A percentile compares a stretch with the other conserved stretches of the same genome.
Conservation (phyloP, 1,284 basidiomycete species). For the Ceratobasidium theobromae region DNA sequence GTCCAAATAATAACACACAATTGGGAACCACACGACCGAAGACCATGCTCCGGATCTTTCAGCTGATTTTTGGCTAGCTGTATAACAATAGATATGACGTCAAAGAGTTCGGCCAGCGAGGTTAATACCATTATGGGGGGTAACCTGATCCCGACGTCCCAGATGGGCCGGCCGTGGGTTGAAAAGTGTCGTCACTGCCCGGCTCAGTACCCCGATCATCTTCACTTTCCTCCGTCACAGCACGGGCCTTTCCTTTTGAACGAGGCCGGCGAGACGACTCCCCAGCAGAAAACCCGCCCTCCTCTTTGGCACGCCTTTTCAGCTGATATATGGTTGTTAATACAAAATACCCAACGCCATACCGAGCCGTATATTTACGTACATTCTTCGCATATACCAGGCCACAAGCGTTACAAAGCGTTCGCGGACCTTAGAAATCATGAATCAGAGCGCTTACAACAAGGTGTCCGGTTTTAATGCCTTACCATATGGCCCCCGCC, state of each 20-base stretch:
- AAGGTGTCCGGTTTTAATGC: conserved; percentile 32
- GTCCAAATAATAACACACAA: neutral
- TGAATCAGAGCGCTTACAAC: conserved; percentile 30
- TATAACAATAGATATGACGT: neutral
- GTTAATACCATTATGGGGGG: conserved; percentile 4
- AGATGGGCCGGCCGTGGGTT: conserved; percentile 19
- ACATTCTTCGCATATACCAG: conserved; percentile 77
- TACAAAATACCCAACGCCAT: neutral
- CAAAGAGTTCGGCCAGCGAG: neutral
- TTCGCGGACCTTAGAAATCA: conserved; percentile 58
- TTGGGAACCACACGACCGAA: too few species aligned
- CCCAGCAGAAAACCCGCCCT: neutral
- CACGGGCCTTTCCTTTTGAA: conserved; percentile 13
- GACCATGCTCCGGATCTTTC: neutral
- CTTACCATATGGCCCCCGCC: conserved; percentile 73
- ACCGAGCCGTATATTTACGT: conserved; percentile 38
- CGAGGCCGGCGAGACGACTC: conserved; percentile 8
- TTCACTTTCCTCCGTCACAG: conserved; percentile 25
- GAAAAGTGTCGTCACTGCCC: conserved; percentile 16
- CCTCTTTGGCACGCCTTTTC: conserved; percentile 27
- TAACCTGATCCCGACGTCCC: neutral
- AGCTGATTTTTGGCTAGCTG: neutral
- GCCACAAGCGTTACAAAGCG: conserved; percentile 74
- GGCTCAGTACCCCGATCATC: neutral
- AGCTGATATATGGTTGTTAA: conserved; percentile 2